These are phyloP conservation scores for Ophiostoma himal-ulmi DNA, from an alignment of 2,329 filamentous ascomycete genomes.

Conservation along the genomic window DNA sequence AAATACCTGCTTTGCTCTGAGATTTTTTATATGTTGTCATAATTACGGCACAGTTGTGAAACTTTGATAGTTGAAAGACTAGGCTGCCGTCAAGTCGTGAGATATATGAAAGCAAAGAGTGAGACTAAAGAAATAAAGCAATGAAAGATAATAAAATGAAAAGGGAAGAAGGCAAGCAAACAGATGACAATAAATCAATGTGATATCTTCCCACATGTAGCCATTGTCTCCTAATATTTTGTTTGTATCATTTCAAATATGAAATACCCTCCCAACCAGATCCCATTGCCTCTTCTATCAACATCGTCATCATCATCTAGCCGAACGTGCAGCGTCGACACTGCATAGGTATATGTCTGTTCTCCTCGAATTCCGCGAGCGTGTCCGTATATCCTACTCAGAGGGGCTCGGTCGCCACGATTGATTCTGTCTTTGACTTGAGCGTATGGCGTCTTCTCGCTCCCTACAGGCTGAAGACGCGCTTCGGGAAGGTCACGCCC, in stretches of 20 bases:
- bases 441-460: not conserved
- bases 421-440: not conserved
- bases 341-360: not conserved
- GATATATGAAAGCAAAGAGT: not conserved
- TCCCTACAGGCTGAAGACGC: constrained; percentile 51
- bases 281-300: not conserved
- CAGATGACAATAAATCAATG: not conserved
- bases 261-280: not conserved
- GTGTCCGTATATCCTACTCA: not conserved
- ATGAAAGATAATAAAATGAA: not conserved
- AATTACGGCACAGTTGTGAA: not conserved
- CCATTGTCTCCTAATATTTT: not conserved
- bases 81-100: constrained; percentile 7
- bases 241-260: not conserved
- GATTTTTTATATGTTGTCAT: too few relatives aligned
- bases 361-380: not conserved
- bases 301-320: not conserved
- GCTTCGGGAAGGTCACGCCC: constrained; percentile 74
- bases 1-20: not conserved
- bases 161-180: not conserved
- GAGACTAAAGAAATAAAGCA: not conserved
- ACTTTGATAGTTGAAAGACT: not conserved
- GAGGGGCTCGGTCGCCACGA: not conserved
- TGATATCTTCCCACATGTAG: not conserved
- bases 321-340: not conserved